A percentile compares a stretch with the other conserved stretches of the same genome.
Conservation (phyloP, 768 basidiomycete genomes). For the Mycena sanguinolenta region DNA sequence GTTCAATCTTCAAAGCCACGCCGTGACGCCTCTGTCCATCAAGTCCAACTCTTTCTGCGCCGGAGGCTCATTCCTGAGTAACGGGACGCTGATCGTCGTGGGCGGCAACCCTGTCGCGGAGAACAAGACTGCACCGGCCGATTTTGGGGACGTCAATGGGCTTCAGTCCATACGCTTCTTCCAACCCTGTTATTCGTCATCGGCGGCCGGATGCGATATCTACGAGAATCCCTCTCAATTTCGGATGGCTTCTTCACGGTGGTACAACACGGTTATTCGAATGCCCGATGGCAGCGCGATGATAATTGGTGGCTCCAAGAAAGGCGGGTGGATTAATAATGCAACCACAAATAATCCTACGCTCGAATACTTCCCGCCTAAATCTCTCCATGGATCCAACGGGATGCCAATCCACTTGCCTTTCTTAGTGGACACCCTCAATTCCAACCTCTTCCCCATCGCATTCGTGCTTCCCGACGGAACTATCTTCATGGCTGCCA, state of each 20-base stretch:
- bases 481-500: conserved; percentile 81
- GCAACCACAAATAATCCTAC: conserved; percentile 85
- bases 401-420: conserved; percentile 75
- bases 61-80: conserved; percentile 81
- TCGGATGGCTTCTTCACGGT: conserved; percentile 82
- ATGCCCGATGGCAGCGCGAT: conserved; percentile 85
- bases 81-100: conserved; percentile 83
- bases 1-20: conserved; percentile 76
- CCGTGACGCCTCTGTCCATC: conserved; percentile 71
- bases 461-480: conserved; percentile 80
- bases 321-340: conserved; percentile 91
- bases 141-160: conserved; percentile 83
- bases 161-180: conserved; percentile 81
- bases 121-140: conserved; percentile 71
- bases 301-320: conserved; percentile 85
- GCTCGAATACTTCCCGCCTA: conserved; percentile 86
- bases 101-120: conserved; percentile 87
- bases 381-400: conserved; percentile 74
- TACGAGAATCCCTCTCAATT: conserved; percentile 74
- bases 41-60: conserved; percentile 91
- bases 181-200: conserved; percentile 68
- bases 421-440: conserved; percentile 79
- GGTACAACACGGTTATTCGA: conserved; percentile 83
- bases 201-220: conserved; percentile 67
- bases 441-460: conserved; percentile 87